Base-by-base conservation (phyloP, 1,284 basidiomycete genomes). In the Sanghuangporus weigelae region DNA sequence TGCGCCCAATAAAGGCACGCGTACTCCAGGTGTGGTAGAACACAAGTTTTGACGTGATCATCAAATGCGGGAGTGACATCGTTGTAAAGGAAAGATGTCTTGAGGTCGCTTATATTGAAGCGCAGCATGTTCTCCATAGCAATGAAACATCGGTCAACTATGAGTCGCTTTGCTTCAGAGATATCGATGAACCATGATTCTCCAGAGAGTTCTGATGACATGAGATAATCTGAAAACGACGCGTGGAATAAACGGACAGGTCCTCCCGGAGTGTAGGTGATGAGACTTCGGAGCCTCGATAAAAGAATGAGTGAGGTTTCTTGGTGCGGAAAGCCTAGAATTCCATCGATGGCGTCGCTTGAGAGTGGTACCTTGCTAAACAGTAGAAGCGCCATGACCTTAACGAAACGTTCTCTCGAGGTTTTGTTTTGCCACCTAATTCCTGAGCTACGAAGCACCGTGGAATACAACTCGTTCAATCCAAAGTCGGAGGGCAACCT, bases 71-170 rank as follows among this genome's bases (percentile, higher is more conserved):
- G 11, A 46, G 49, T 26, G 12, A 19, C 31, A 21, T 58, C 39
- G 38, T 57, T 63, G 21, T 7, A n/a, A 8, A 44, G 1, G n/a
- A 40, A 53, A 8, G 61, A 63, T 5, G 61, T 31, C 16, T 21
- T 2, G 10, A 63, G 31, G 16, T 49, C 26, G 61, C 61, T 44
- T 21, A 63, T 59, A 21, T 63, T 63, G 54, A 63, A 63, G 8
- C 16, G 19, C 5, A 63, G 42, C n/a, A 38, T 10, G 40, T n/a
- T 44, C 11, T n/a, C 16, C 58, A 59, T 59, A 23, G n/a, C 12
- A 16, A 31, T 19, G 21, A 59, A 49, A 26, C 42, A 59, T 46
- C 48, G 14, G 1, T 26, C 46, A 3, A n/a, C 26, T 5, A 50
- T 59, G 12, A n/a, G 14, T 16, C 2, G 21, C 26, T 59, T 48